Evolutionary conservation across 768 basidiomycete genomes (phyloP), one percentile per base, ranked within the genome.

Genomic region (Russula vinacea): DNA sequence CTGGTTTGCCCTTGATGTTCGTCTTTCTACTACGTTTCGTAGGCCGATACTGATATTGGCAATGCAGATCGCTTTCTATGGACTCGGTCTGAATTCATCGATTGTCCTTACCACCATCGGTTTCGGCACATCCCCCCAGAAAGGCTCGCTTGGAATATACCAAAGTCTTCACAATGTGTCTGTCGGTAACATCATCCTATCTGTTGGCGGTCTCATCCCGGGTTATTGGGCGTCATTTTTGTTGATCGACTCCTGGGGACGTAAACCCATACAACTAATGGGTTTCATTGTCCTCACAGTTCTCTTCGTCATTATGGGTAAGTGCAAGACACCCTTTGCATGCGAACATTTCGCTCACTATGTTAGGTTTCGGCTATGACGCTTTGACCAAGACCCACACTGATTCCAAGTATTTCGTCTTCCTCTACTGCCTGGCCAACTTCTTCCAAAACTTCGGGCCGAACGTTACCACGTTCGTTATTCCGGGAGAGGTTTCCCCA

Each of bases 371-470:
- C 72, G 86, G 76, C 17, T 90, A 82, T 67, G 79, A 88, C 71
- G 80, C 77, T 69, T 78, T 86, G 58, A 85, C 52, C 55, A 78
- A 80, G 35, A 81, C 79, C 1, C 4, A 68, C 2, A 13, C 73
- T 2, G 73, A 76, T 22, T 79, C 55, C 17, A 83, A 84, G 40
- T 89, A 80, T 2, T 92, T 94, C 73, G 85, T 91, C 55, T 87
- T 89, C 77, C 81, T 91, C 32, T 94, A 93, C 78, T 90, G 90
- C 73, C 78, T 94, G n/a, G 83, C 90, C 70, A 88, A 90, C 73
- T 92, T 92, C 78, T 91, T 92, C 87, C 88, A 90, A 78, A 93
- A 93, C 76, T 93, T 92, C 66, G 91, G 89, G 2, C 89, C 87
- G 11, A 90, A 92, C 69, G 82, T 82, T 0, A 92, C 89, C 0